These are phyloP conservation scores for Blastobotrys malaysiensis DNA, from an alignment of 1,139 yeast genomes.

Conservation along the genomic window DNA sequence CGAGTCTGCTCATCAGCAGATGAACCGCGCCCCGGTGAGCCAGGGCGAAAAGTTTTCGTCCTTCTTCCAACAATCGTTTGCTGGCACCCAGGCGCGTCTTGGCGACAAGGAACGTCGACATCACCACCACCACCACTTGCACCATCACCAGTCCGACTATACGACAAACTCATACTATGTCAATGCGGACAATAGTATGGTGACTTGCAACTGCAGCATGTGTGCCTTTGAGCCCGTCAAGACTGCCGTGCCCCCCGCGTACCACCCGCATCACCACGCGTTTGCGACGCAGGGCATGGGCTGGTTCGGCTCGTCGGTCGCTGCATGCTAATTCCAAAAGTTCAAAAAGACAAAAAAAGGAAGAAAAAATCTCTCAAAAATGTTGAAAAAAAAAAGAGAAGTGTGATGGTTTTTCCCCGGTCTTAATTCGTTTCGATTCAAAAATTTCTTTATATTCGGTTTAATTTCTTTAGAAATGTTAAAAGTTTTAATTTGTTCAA, in stretches of 20 bases:
- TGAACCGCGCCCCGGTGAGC: not conserved
- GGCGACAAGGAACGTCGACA: not conserved
- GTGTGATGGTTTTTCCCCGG: not conserved
- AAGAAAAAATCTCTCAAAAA: not conserved
- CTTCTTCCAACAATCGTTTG: slow-evolving; percentile 21
- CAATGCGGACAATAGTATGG: slow-evolving; percentile 19
- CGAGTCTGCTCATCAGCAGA: slow-evolving; percentile 10
- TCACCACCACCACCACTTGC: slow-evolving; percentile 2
- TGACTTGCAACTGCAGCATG: slow-evolving; percentile 20
- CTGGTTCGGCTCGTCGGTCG: slow-evolving; percentile 9
- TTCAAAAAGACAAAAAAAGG: slow-evolving; percentile 1
- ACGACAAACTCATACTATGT: slow-evolving; percentile 17
- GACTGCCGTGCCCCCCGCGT: not conserved
- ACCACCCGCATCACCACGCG: slow-evolving; percentile 4
- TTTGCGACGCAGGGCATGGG: not conserved
- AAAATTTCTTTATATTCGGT: slow-evolving; percentile 3
- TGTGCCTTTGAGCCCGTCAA: slow-evolving; percentile 18
- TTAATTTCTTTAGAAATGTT: slow-evolving; percentile 1
- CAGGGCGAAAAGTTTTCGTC: slow-evolving; percentile 6
- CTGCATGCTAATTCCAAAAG: slow-evolving; percentile 4
- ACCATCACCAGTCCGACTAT: slow-evolving; percentile 3
- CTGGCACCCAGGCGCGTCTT: slow-evolving; percentile 3
- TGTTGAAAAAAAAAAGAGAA: not conserved
- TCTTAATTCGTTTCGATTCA: slow-evolving; percentile 3
- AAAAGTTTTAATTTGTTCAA: not conserved